Evolutionary conservation across 768 basidiomycete species (phyloP), one percentile per base, ranked within the genome.

Genomic region (Boletus sp.): DNA sequence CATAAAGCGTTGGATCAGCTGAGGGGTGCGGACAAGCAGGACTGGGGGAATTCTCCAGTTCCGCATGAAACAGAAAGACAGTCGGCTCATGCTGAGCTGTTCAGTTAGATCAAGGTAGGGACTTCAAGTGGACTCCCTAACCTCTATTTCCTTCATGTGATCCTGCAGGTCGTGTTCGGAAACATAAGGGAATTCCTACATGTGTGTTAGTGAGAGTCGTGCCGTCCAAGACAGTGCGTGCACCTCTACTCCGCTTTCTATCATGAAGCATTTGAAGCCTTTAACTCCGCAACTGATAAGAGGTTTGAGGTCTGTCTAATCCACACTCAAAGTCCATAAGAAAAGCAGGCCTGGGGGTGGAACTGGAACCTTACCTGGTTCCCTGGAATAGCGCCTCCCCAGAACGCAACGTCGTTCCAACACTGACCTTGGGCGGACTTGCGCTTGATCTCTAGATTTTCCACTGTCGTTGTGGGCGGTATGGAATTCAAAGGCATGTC

Each of bases 401-500:
- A 29, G 87, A 93, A 43, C 76, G 80, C 74, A 87, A 73, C 37
- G 90, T 85, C 72, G 89, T 92, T 7, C 88, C 83, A 40, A 83
- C 78, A 73, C 64, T 93, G 86, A 3, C 82, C 83, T 46, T 70
- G 63, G 3, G 96, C 92, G 1, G 86, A 89, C 11, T 69, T 65
- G 6, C 83, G 79, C 75, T 98, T 98, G 27, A 74, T 62, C 43
- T 82, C 72, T 9, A 98, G 78, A 65, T 96, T 84, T 6, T 73
- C 74, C 8, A 93, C 80, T 0, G 92, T 94, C 2, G 93, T 95
- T 1, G 97, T 98, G 0, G 97, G 93, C 1, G 96, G 96, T 50
- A 98, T 90, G 2, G 94, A 96, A 71, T 99, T 98, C 51, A 99
- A 77, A 3, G 96, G 97, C 96, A 98, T 99, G 73, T 98, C 97